A percentile compares a stretch with the other conserved stretches of the same genome.
Conservation (phyloP, 2,329 filamentous ascomycete genomes). For the Ambrosiella beaveri region DNA sequence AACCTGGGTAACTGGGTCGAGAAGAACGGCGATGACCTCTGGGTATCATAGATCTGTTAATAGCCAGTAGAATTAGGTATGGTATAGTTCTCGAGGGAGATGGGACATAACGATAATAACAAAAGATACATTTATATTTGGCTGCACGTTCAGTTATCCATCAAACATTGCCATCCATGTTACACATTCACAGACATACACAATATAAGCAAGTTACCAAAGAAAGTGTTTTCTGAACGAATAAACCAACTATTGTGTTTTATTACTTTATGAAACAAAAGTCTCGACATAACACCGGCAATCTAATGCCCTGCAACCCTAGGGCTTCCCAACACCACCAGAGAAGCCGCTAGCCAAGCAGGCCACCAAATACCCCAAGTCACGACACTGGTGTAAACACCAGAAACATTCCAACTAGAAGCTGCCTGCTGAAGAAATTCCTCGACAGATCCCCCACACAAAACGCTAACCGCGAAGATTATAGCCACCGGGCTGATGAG, state of each 20-base stretch:
- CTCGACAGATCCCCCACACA: constrained; percentile 27
- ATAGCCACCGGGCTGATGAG: constrained; percentile 45
- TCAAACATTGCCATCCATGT: not conserved
- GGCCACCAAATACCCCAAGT: constrained; percentile 97
- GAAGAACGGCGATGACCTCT: constrained; percentile 81
- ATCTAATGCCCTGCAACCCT: not conserved
- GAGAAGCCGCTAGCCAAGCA: constrained; percentile 56
- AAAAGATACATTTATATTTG: constrained; percentile 3
- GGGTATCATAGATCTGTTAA: constrained; percentile 49
- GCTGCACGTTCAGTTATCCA: not conserved
- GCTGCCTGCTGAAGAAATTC: constrained; percentile 54
- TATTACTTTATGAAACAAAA: not conserved
- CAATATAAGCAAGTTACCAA: not conserved
- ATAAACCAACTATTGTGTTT: not conserved
- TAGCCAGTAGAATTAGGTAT: not conserved
- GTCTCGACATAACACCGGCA: not conserved
- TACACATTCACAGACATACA: not conserved
- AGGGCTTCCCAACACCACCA: constrained; percentile 28
- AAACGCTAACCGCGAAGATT: constrained; percentile 28
- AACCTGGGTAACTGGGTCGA: constrained; percentile 96
- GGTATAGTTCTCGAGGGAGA: not conserved
- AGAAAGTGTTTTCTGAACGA: no score
- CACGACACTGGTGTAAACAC: constrained; percentile 73
- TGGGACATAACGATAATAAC: constrained; percentile 4
- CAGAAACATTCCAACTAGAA: constrained; percentile 79